Evolutionary conservation across 106 monocot genomes (phyloP), one percentile per base, ranked within the genome.

Genomic region (Allium fistulosum): DNA sequence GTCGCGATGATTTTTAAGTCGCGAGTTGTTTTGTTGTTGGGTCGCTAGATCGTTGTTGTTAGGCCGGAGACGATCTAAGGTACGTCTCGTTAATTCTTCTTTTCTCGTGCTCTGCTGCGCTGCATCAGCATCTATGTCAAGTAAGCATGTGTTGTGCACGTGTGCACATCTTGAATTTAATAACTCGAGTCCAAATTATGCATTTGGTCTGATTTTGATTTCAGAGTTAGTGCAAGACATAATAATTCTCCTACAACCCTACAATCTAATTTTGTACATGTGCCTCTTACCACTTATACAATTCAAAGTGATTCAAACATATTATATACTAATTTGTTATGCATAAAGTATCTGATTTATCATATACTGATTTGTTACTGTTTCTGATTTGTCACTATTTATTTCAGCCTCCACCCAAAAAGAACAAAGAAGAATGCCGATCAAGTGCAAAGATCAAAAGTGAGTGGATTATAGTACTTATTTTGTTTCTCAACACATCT

Each of bases 381-480:
- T 10, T 11, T 68, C 45, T 68, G 53, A 53, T 53, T 53, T 10
- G 10, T 12, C n/a, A 9, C 28, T 27, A 68, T 68, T 37, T 37
- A 68, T 28, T 52, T 62, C 72, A 72, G 72, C 51, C 72, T 72
- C 62, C 62, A 16, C 62, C 27, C 26, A 22, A 22, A 22, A 72
- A 51, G 18, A 62, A 28, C 62, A 72, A 72, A 62, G 62, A 72
- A 71, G 22, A 16, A 62, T 62, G 51, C 1, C 28, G 62, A 72
- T 62, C 45, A 53, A 72, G 51, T 45, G 17, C 28, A 0, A 37
- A 53, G 50, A 72, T 52, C 49, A 53, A 62, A 72, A 49, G 51
- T 53, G 13, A 63, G 51, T 53, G 15, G 15, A n/a, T 46, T 62
- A 60, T 11, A 2, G 37, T n/a, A n/a, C n/a, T n/a, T n/a, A n/a